Base-by-base conservation (phyloP, 2,329 filamentous ascomycete species). In the Aphanoascus verrucosus region DNA sequence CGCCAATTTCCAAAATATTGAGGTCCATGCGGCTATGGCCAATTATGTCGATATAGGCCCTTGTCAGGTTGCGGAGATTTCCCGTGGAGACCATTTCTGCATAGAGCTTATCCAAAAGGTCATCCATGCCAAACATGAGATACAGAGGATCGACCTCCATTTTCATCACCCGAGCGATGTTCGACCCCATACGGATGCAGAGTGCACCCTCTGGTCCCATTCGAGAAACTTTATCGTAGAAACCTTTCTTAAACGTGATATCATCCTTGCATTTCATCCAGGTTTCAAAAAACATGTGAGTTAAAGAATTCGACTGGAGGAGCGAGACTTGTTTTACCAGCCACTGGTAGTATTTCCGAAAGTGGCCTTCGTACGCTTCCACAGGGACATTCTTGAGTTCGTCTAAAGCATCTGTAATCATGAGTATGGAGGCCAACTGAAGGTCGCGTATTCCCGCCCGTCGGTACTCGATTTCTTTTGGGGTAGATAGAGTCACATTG, bases 81-180 rank as follows among this genome's bases (percentile, higher is more conserved):
- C 52, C 52, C 3, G 37, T 7, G 12, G 34, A 28, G 17, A 50
- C 46, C 7, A 45, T 38, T 11, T 37, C 46, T 11, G 52, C 61
- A 48, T 67, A 67, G 14, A 63, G 59, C 0, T 55, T 52, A 35
- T 66, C 60, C 58, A 68, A 62, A 7, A 67, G 38, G 9, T 50
- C 40, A n/a, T 61, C 56, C 23, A 65, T 63, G 3, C 64, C 62
- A 20, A 67, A 68, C 64, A 69, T 66, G 35, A 69, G 52, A 52
- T 66, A 46, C 6, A 69, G 57, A 5, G 66, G 65, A 54, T 68
- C 63, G 19, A 59, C 50, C 49, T 68, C 58, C 19, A 63, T 57
- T 12, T 57, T 57, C 38, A 69, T 48, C 4, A 68, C 57, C 1
- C 50, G 49, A 1, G 56, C 60, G 40, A 69, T 65, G n/a, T 66